phyloP scores from a whole-genome alignment of 306 rosid genomes.

The Dalbergia oliveri region DNA sequence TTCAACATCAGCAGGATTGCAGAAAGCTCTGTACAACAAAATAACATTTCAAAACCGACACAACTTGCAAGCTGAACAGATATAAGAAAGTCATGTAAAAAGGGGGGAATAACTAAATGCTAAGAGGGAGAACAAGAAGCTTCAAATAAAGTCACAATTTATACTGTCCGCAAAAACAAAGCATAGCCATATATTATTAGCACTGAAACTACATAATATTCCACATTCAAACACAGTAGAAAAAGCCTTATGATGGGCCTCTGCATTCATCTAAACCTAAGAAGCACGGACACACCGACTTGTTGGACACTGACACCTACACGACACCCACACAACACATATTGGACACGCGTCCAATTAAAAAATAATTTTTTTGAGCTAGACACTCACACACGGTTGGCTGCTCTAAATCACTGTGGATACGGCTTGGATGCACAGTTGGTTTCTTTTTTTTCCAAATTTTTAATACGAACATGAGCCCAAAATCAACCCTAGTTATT shows the following conservation, averaged over 20 bases:
- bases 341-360: too few relatives aligned
- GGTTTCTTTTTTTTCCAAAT: too few relatives aligned
- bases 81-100: conserved; percentile 8
- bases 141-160: neutral
- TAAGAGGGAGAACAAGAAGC: conserved; percentile 17
- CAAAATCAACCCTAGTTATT: too few relatives aligned
- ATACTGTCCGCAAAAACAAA: neutral
- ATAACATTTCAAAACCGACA: conserved; percentile 41
- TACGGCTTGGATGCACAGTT: too few relatives aligned
- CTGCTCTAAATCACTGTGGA: too few relatives aligned
- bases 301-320: too few relatives aligned
- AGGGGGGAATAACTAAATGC: conserved; percentile 4
- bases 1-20: conserved; percentile 97
- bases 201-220: conserved; percentile 12
- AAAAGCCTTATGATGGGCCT: neutral
- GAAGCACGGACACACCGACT: too few relatives aligned
- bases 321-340: too few relatives aligned
- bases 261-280: conserved; percentile 12
- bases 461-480: too few relatives aligned
- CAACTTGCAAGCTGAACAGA: conserved; percentile 38
- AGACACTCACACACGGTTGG: too few relatives aligned
- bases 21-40: conserved; percentile 79
- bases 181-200: conserved; percentile 7
- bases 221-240: conserved; percentile 13
- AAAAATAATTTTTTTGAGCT: too few relatives aligned